Evolutionary conservation across 306 rosid genomes (phyloP), one percentile per base, ranked within the genome.

Genomic region (Trifolium subterraneum): DNA sequence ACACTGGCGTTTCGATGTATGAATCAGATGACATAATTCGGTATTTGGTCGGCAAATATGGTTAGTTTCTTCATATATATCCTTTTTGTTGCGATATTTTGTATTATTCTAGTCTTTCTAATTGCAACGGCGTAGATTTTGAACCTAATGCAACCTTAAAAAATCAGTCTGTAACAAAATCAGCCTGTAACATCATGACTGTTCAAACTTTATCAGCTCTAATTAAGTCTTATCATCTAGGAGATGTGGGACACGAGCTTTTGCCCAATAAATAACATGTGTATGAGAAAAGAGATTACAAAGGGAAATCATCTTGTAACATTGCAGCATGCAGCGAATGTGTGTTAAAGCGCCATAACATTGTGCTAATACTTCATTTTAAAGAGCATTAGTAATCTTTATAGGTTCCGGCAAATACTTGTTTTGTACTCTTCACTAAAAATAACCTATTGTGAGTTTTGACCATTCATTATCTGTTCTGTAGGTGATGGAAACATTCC

Each of bases 21-120:
- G 99, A 95, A 87, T 95, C 99, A 35, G 99, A 95, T 81, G 97
- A 85, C 62, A 95, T 95, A 71, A 92, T 95, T 78, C 90, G 89
- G 75, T 87, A 95, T 81, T 87, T 95, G 90, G 96, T 77, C 73
- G 89, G 63, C 48, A 87, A 87, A 71, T 92, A 95, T 79, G 98
- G 99, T 95, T 67, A 47, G 90, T 84, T 25, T 73, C 61, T 18
- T 64, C 72, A 18, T 38, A 27, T 62, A 55, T 63, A 36, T 47
- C 48, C 50, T 76, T 73, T 62, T 74, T 55, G 48, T 68, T 33
- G 23, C 70, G 12, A 25, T 19, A 61, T 60, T 44, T 41, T 31
- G 48, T 64, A 39, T 45, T 64, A 39, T 45, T 19, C 8, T 27
- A 7, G 19, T 66, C 20, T 72, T 64, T 80, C 64, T 64, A 52